Evolutionary conservation across 176 grass and related monocot genomes (phyloP), one percentile per base, ranked within the genome.

Genomic region (Rhynchospora pubera): DNA sequence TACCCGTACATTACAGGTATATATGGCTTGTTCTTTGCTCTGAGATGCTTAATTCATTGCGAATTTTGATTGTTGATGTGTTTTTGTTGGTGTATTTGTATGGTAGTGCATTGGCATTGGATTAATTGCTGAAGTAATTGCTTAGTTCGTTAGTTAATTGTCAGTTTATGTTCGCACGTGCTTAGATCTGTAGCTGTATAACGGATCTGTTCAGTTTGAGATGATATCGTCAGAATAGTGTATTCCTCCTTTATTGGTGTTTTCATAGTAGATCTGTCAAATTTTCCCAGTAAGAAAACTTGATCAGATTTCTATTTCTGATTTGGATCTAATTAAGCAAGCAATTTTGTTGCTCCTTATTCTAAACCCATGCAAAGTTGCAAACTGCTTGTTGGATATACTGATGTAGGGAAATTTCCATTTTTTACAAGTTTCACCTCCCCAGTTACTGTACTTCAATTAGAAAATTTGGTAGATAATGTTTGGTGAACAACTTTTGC

Each of bases 1-100:
- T 72, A 97, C 94, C 34, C 57, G 79, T 15, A 82, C 79, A 5
- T 61, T 82, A 16, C 79, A 82, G 59, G 79, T 82, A 82, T 39
- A 28, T 28, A 39, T 57, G 57, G 12, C 11, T 19, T 39, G 9
- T 77, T 77, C 13, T 52, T 2, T 26, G 7, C 28, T 79, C 26
- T 79, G 5, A 65, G 79, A 11, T 65, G 58, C 59, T 81, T 81
- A 15, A 48, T 80, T 80, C 6, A 5, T 57, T 59, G 24, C 13
- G 9, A 60, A 15, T 60, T 79, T 68, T 68, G 22, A 47, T 45
- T 10, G 11, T 22, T 46, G 9, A 47, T 71, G 43, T 46, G 43
- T 43, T 71, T 71, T 43, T 47, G 58, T 15, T 66, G 5, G 63
- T 66, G 14, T 7, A 9, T 42, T 43, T 15, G 43, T 68, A 26